phyloP scores from a whole-genome alignment of 2,329 filamentous ascomycete genomes.

The Teratosphaeria gauchensis region DNA sequence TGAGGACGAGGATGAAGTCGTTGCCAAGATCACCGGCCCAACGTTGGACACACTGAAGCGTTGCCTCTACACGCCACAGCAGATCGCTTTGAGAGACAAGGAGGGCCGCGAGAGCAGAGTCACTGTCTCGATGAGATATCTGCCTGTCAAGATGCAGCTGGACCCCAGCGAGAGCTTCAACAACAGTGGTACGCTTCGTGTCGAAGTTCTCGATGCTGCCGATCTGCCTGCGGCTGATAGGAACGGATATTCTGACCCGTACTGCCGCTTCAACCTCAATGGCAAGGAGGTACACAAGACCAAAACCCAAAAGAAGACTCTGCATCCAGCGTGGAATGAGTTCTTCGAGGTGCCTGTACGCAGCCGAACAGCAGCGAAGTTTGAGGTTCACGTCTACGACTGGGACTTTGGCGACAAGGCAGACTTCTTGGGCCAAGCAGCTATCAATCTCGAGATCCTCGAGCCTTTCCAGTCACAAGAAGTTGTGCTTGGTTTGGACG shows the following conservation, averaged over 20 bases:
- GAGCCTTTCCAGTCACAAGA: constrained; percentile 80
- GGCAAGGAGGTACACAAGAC: constrained; percentile 89
- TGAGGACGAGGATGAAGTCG: constrained; percentile 60
- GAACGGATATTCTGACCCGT: constrained; percentile 95
- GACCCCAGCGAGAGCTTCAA: constrained; percentile 96
- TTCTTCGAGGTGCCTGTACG: constrained; percentile 78
- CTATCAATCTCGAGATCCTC: constrained; percentile 66
- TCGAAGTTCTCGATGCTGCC: constrained; percentile 80
- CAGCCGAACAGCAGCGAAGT: constrained; percentile 75
- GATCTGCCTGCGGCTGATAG: constrained; percentile 89
- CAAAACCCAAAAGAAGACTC: constrained; percentile 91
- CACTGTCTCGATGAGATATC: constrained; percentile 87
- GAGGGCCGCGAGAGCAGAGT: constrained; percentile 69
- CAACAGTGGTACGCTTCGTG: constrained; percentile 90
- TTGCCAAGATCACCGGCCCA: constrained; percentile 74
- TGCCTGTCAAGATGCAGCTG: constrained; percentile 87
- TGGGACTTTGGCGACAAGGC: constrained; percentile 96
- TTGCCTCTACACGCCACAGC: constrained; percentile 73
- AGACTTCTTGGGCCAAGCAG: constrained; percentile 71
- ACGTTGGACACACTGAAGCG: constrained; percentile 82
- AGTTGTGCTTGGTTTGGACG: constrained; percentile 65
- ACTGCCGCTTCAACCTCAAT: constrained; percentile 87
- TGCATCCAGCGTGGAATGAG: constrained; percentile 92
- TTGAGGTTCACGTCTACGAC: constrained; percentile 77
- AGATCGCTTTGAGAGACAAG: constrained; percentile 67